Conservation (phyloP, 352 stramenopile species). For the Aphanomyces invadans region DNA sequence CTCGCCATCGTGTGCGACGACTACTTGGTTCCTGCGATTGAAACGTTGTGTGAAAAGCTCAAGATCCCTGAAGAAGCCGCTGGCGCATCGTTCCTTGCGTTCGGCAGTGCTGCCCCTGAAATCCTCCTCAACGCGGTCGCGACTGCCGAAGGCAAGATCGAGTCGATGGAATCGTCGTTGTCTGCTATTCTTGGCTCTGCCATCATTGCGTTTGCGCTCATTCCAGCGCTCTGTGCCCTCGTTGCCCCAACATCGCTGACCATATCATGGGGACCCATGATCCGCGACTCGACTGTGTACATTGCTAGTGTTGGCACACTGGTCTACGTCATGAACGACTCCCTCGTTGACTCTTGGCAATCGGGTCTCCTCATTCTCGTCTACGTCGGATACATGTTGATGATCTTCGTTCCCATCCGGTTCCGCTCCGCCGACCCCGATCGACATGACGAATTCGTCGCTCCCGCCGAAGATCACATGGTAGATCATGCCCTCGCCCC, state of each 20-base stretch:
- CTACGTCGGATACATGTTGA: conserved; percentile 71
- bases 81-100: conserved; percentile 78
- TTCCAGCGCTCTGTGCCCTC: conserved; percentile 71
- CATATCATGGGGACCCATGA: conserved; percentile 67
- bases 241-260: conserved; percentile 50
- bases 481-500: conserved; percentile 19
- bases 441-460: conserved; percentile 23
- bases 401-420: conserved; percentile 58
- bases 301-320: conserved; percentile 49
- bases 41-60: conserved; percentile 60
- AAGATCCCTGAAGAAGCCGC: conserved; percentile 65
- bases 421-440: conserved; percentile 35
- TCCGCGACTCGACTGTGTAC: conserved; percentile 80
- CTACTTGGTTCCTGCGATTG: conserved; percentile 76
- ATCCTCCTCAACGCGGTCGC: conserved; percentile 79
- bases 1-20: conserved; percentile 86
- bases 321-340: conserved; percentile 51
- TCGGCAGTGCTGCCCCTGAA: conserved; percentile 70
- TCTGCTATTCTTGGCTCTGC: conserved; percentile 80
- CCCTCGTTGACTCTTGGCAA: conserved; percentile 45
- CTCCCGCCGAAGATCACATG: conserved; percentile 17
- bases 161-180: conserved; percentile 38
- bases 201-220: conserved; percentile 85
- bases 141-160: conserved; percentile 49
- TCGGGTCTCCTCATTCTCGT: conserved; percentile 52